Base-by-base conservation (phyloP, 768 basidiomycete genomes). In the Tricholoma bakamatsutake region DNA sequence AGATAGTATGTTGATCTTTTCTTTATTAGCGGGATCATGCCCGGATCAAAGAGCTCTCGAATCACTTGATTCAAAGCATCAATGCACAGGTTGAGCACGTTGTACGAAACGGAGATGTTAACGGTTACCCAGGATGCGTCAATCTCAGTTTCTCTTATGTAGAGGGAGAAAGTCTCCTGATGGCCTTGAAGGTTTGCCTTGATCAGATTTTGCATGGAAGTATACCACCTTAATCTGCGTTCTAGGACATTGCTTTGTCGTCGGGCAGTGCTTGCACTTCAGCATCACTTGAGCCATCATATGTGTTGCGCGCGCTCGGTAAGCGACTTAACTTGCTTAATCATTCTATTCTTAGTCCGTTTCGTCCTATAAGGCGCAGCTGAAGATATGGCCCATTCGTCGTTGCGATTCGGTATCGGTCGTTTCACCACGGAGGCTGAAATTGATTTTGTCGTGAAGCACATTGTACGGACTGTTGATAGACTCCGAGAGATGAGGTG, bases 301-400 rank as follows among this genome's bases (percentile, higher is more conserved):
- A 99, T 68, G 97, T 99, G 4, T 83, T 99, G 33, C 87, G 97
- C 51, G 97, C 97, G 3, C 81, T 99, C 45, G 94, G 93, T 85
- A 65, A 53, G 76, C 57, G 13, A 17, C 8, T 17, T 8, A 17
- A 39, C 24, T 27, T 21, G 33, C 31, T 30, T 37, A 8, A 18
- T 53, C 6, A 21, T 48, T 43, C 40, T 27, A 2, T 47, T n/a
- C 31, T 37, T 27, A 52, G 3, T 46, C 28, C 59, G 4, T 54
- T 61, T 17, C 21, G 24, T 18, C 24, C 60, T 40, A 40, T 13
- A 60, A 87, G 90, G 92, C 62, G 93, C 96, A 34, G 93, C 94
- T 27, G 97, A 99, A 68, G 97, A 98, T 65, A 97, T 98, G 94
- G 97, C 97, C 0, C 97, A 99, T 68, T 97, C 94, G 15, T 96